phyloP scores from a whole-genome alignment of 148 eudicot species.

The Vaccinium vitisidaea region DNA sequence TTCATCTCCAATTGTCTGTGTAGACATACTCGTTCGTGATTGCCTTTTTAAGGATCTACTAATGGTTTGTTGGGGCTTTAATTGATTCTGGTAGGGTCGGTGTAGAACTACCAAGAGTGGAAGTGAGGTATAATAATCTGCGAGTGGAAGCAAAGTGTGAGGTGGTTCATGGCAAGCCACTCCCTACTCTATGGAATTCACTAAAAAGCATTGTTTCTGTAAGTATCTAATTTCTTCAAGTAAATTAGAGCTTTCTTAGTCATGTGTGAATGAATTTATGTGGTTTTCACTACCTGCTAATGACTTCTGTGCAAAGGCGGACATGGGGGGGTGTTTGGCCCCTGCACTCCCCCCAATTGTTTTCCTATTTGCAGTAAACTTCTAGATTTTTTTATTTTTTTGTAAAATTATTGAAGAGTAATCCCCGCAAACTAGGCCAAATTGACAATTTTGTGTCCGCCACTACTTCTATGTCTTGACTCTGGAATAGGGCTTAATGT shows the following conservation, averaged over 20 bases:
- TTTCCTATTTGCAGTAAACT: too few species aligned
- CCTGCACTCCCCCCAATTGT: too few species aligned
- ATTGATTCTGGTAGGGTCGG: conserved; percentile 55
- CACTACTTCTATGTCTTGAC: neutral
- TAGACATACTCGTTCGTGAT: neutral
- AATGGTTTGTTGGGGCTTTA: neutral
- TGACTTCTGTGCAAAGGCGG: neutral
- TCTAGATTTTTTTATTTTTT: too few species aligned
- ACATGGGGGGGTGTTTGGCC: too few species aligned
- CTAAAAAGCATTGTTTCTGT: conserved; percentile 57
- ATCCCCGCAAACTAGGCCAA: too few species aligned
- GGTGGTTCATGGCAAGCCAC: conserved; percentile 82
- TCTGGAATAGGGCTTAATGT: neutral
- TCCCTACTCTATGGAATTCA: conserved; percentile 90
- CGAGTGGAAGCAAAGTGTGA: conserved; percentile 66
- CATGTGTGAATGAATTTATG: neutral
- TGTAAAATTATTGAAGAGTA: too few species aligned
- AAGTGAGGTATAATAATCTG: conserved; percentile 66
- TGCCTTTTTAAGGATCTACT: neutral
- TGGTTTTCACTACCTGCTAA: neutral
- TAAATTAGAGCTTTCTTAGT: neutral
- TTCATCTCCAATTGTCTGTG: neutral
- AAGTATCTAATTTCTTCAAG: conserved; percentile 21
- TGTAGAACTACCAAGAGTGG: conserved; percentile 61
- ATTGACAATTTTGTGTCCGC: too few species aligned